Evolutionary conservation across 1,284 basidiomycete genomes (phyloP).

Genomic region (Malassezia brasiliensis): DNA sequence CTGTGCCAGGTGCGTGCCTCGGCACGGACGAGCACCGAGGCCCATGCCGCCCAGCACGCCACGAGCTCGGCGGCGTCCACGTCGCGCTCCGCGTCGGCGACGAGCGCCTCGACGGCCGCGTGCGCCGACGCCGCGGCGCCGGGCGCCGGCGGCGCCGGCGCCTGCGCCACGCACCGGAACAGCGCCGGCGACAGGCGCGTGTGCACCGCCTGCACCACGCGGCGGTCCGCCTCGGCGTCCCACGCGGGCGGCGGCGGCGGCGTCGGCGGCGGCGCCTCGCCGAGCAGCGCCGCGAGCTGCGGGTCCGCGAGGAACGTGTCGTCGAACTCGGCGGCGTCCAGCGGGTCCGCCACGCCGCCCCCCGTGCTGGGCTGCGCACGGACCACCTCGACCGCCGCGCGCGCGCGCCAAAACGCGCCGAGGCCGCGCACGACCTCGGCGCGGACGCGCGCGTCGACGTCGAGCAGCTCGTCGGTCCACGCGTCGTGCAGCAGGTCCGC

Average conservation of each 20-base stretch:
- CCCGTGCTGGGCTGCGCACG: too few species aligned
- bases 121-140: conserved; percentile 2
- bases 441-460: conserved; percentile 54
- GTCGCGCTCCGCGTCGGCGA: conserved; percentile 41
- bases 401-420: conserved; percentile 56
- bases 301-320: conserved; percentile 56
- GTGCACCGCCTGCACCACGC: conserved; percentile 54
- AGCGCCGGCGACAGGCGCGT: conserved; percentile 56
- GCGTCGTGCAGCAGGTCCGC: conserved; percentile 58
- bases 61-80: conserved; percentile 56
- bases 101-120: conserved; percentile 19
- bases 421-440: conserved; percentile 58
- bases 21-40: conserved; percentile 59
- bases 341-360: too few species aligned
- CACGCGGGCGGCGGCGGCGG: conserved; percentile 43
- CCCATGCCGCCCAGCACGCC: conserved; percentile 69
- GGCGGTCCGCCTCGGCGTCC: conserved; percentile 26
- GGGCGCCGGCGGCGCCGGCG: conserved; percentile 17
- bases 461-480: conserved; percentile 59
- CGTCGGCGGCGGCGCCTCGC: conserved; percentile 50
- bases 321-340: conserved; percentile 54
- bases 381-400: conserved; percentile 19
- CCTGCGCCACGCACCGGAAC: conserved; percentile 56
- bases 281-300: conserved; percentile 42
- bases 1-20: conserved; percentile 60